Base-by-base conservation (phyloP, 108 stramenopile genomes). In the Cylindrotheca closterium region DNA sequence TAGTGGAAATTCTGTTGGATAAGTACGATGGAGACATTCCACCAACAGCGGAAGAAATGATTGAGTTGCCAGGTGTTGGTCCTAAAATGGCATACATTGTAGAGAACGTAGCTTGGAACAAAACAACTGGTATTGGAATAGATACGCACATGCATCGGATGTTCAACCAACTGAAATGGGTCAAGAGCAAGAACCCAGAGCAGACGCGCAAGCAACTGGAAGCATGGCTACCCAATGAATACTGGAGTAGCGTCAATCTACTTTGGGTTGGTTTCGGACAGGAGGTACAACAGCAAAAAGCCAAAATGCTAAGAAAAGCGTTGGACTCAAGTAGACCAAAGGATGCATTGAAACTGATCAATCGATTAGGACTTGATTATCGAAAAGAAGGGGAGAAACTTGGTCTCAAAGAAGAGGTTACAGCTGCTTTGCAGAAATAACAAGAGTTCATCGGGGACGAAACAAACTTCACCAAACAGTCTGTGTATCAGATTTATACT, bases 121-220 rank as follows among this genome's bases (percentile, higher is more conserved):
- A 27, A 8, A 30, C 58, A 37, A 73, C 83, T n/a, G 95, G 95
- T 12, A 94, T 96, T 63, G 92, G 93, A 19, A 91, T 96, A 10
- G 95, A 96, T 67, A 96, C 95, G 17, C 95, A 96, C 58, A 94
- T 96, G 95, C 95, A 96, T 57, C 86, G 95, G 0, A 79, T 96
- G 67, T 93, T 91, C 64, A 89, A 91, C 65, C 79, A 81, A 62
- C 63, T 96, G 0, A 64, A 68, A 32, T 97, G 92, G 92, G 88
- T 92, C 3, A 64, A 78, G 21, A 63, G 72, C 21, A 94, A 85
- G 33, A 83, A 67, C 29, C 96, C 96, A 1, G 96, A 97, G 68
- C 77, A 91, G 29, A 94, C 96, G 1, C 75, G 96, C 22, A 67
- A 70, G 51, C 83, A 91, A 50, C 60, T 97, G 50, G 89, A 97